These are phyloP conservation scores for Saccharomyces jurei DNA, from an alignment of 805 yeast species.

Conservation along the genomic window DNA sequence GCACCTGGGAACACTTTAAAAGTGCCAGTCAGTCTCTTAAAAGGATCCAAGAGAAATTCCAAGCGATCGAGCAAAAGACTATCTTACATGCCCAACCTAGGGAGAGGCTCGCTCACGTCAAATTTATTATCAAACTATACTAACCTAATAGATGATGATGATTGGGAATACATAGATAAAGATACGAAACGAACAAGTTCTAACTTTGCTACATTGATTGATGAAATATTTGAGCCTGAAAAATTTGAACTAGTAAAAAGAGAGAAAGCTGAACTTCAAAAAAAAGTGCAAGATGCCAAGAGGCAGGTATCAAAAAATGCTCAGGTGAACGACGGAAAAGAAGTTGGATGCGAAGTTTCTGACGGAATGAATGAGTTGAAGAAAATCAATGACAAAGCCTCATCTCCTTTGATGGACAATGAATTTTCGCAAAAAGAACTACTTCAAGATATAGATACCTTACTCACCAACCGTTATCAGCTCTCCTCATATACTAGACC, in stretches of 20 bases:
- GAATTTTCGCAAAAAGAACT: background rate
- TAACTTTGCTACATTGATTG: conserved; percentile 66
- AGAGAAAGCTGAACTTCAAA: conserved; percentile 33
- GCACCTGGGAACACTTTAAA: conserved; percentile 17
- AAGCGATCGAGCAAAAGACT: conserved; percentile 26
- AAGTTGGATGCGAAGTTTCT: conserved; percentile 23
- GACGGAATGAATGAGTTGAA: conserved; percentile 17
- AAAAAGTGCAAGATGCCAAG: conserved; percentile 36
- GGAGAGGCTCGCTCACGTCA: conserved; percentile 61
- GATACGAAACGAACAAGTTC: conserved; percentile 65
- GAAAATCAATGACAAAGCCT: conserved; percentile 22
- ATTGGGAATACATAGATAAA: conserved; percentile 56
- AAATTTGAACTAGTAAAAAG: conserved; percentile 46
- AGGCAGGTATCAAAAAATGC: conserved; percentile 31
- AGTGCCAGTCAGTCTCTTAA: conserved; percentile 18
- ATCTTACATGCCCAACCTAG: conserved; percentile 32
- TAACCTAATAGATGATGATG: conserved; percentile 49
- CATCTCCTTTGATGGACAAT: conserved; percentile 8
- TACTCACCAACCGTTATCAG: conserved; percentile 19
- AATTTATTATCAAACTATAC: conserved; percentile 63
- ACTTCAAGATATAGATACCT: background rate
- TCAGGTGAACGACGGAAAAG: conserved; percentile 11
- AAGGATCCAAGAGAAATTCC: conserved; percentile 14
- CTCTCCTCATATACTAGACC: conserved; percentile 32
- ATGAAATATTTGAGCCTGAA: conserved; percentile 62